phyloP scores from a whole-genome alignment of 2,329 filamentous ascomycete species.

The Fusarium sambucinum region DNA sequence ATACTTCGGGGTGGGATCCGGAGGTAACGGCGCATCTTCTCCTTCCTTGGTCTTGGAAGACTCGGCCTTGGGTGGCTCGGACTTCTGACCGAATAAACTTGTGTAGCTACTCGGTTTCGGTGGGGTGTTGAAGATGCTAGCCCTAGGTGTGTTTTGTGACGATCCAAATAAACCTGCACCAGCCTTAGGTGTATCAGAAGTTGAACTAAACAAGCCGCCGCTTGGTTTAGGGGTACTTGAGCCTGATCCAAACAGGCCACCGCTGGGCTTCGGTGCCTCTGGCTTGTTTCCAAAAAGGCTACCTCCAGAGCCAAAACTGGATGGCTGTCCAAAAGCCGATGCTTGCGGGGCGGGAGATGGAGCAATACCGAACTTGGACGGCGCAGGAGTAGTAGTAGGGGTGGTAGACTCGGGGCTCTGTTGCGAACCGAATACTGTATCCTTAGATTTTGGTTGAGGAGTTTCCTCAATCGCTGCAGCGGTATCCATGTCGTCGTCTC shows the following conservation, averaged over 20 bases:
- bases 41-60: conserved; percentile 55
- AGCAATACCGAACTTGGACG: conserved; percentile 59
- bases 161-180: conserved; percentile 40
- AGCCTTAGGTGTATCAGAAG: conserved; percentile 49
- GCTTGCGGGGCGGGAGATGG: conserved; percentile 51
- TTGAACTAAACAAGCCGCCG: conserved; percentile 40
- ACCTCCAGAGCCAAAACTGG: conserved; percentile 46
- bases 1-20: conserved; percentile 64
- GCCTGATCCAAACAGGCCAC: conserved; percentile 45
- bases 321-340: conserved; percentile 54
- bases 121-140: conserved; percentile 39
- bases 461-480: conserved; percentile 52
- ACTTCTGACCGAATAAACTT: conserved; percentile 44
- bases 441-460: conserved; percentile 54
- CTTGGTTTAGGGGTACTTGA: conserved; percentile 35
- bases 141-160: conserved; percentile 41
- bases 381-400: conserved; percentile 65
- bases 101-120: conserved; percentile 42
- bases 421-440: conserved; percentile 46
- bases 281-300: conserved; percentile 49
- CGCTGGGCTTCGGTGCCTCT: conserved; percentile 43
- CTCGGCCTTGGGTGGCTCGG: conserved; percentile 35
- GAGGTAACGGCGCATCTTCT: conserved; percentile 61
- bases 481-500: conserved; percentile 67
- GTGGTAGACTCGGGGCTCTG: conserved; percentile 57